These are phyloP conservation scores for Aspergillus panamensis DNA, from an alignment of 495 filamentous ascomycete genomes.

Conservation along the genomic window DNA sequence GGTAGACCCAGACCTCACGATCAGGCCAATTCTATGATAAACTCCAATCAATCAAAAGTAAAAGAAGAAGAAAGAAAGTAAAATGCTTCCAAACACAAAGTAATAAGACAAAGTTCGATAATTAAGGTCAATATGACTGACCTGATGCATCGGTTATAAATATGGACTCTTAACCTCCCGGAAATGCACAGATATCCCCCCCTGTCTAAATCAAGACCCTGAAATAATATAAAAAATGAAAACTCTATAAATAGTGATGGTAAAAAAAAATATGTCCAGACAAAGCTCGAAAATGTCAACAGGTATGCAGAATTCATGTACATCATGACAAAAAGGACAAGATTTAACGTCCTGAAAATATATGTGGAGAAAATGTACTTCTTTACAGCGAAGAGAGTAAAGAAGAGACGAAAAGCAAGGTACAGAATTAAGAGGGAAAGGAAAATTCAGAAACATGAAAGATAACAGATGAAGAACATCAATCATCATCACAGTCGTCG, in stretches of 20 bases:
- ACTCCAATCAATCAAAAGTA: not conserved
- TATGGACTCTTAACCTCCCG: not conserved
- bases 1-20: conserved; percentile 17
- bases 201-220: not conserved
- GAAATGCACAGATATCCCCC: not conserved
- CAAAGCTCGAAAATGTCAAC: not conserved
- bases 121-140: not conserved
- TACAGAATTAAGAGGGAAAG: not conserved
- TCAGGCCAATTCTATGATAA: conserved; percentile 1
- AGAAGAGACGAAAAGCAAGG: not conserved
- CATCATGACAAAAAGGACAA: conserved; percentile 14
- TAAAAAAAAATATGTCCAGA: conserved; percentile 1
- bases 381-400: not conserved
- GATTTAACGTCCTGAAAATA: not conserved
- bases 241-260: not conserved
- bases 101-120: not conserved
- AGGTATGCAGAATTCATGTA: conserved; percentile 16
- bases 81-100: not conserved
- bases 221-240: not conserved
- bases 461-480: no score
- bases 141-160: not conserved
- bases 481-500: conserved; percentile 18
- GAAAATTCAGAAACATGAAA: no score
- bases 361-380: not conserved
- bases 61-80: not conserved